Evolutionary conservation across 441 rosid genomes (phyloP).

Genomic region (Omphalea diandra): DNA sequence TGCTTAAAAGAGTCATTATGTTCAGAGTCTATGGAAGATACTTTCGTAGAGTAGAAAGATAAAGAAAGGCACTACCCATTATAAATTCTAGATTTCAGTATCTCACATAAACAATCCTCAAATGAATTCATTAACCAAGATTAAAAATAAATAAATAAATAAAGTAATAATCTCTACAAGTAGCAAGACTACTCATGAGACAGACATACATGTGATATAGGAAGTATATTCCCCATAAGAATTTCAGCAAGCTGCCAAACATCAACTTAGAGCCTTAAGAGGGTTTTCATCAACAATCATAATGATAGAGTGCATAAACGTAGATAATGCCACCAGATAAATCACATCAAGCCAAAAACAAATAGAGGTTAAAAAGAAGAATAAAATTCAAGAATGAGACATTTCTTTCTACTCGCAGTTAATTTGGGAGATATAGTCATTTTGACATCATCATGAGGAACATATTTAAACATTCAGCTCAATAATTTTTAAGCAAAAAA

Average conservation of each 20-base stretch:
- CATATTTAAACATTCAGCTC: background rate
- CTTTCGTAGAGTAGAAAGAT: background rate
- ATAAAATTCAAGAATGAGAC: background rate
- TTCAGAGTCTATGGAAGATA: background rate
- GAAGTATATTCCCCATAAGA: constrained; percentile 3
- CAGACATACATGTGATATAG: background rate
- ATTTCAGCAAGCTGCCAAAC: background rate
- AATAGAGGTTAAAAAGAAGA: background rate
- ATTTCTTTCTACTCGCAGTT: background rate
- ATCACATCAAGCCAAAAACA: background rate
- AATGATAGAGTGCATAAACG: background rate
- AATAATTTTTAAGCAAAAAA: background rate
- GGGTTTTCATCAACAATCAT: background rate
- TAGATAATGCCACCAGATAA: background rate
- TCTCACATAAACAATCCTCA: background rate
- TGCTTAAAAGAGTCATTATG: background rate
- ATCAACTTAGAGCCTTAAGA: no score
- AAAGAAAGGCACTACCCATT: background rate
- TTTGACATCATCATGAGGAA: constrained; percentile 1
- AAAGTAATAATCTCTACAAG: background rate
- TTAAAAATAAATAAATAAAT: no score
- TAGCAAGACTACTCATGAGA: background rate
- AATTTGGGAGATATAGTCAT: background rate
- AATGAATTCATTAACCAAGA: background rate
- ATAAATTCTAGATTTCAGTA: no score